Evolutionary conservation across 805 yeast species (phyloP).

Genomic region (Starmerella apis): DNA sequence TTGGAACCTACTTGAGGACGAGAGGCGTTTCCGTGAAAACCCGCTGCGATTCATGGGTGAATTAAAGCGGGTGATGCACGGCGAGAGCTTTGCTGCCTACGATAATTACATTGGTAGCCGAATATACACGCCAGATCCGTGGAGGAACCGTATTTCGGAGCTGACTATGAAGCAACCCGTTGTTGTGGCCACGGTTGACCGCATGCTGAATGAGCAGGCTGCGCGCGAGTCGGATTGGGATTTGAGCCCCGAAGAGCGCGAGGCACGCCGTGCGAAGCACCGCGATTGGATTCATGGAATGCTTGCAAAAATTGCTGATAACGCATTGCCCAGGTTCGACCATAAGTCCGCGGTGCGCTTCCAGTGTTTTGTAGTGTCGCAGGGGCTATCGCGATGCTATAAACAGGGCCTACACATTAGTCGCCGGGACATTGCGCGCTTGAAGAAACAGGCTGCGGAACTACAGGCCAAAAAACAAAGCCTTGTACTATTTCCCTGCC

Average conservation of each 20-base stretch:
- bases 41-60: constrained; percentile 31
- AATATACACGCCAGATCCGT: constrained; percentile 26
- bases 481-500: constrained; percentile 46
- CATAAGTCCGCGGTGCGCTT: constrained; percentile 28
- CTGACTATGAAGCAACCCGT: constrained; percentile 29
- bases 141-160: constrained; percentile 28
- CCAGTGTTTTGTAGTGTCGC: constrained; percentile 33
- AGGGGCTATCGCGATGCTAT: constrained; percentile 34
- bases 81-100: constrained; percentile 34
- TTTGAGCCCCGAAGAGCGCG: constrained; percentile 24
- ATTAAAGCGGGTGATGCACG: constrained; percentile 28
- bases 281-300: constrained; percentile 29
- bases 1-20: constrained; percentile 16
- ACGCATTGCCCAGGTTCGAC: constrained; percentile 32
- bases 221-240: constrained; percentile 27
- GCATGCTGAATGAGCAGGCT: constrained; percentile 30
- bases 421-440: constrained; percentile 30
- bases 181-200: constrained; percentile 28
- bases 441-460: constrained; percentile 31
- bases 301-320: constrained; percentile 28
- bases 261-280: constrained; percentile 26
- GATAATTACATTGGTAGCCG: constrained; percentile 33
- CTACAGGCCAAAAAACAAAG: constrained; percentile 32
- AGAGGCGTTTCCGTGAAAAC: constrained; percentile 31
- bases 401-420: constrained; percentile 37